phyloP scores from a whole-genome alignment of 148 eudicot species.

The Tetragonia tetragonoides region DNA sequence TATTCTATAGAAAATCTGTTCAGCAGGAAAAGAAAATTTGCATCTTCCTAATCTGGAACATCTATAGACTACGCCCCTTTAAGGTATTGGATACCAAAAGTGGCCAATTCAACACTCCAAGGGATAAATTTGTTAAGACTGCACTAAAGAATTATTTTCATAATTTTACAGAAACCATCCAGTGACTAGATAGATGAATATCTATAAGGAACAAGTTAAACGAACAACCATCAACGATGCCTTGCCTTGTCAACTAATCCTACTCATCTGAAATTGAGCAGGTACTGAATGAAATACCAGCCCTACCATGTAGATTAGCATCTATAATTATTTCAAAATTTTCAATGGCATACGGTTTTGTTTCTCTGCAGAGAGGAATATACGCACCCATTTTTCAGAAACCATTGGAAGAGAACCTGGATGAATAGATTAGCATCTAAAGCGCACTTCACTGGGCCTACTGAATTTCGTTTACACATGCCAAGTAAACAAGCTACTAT shows the following conservation, averaged over 20 bases:
- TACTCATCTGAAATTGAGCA: no score
- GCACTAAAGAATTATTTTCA: not conserved
- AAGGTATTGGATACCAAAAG: not conserved
- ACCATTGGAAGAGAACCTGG: not conserved
- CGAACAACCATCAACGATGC: no score
- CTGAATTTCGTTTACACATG: not conserved
- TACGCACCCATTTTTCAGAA: not conserved
- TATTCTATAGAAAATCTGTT: not conserved
- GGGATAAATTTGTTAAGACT: not conserved
- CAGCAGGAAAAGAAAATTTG: not conserved
- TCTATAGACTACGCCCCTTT: not conserved
- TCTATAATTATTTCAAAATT: no score
- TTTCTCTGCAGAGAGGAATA: no score
- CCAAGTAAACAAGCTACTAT: not conserved
- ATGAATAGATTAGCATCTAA: not conserved
- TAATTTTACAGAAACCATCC: not conserved
- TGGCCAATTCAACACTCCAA: not conserved
- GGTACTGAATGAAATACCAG: no score
- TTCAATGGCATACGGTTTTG: no score
- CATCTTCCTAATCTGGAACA: not conserved
- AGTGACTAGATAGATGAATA: no score
- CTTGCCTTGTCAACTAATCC: no score
- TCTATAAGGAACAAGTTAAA: no score
- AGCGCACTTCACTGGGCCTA: not conserved
- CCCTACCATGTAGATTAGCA: no score